Percentiles rank a stretch among this genome's conserved stretches.
Evolutionary conservation across 129 eudicot genomes (phyloP).

Genomic region (Gnaphalium uliginosum): DNA sequence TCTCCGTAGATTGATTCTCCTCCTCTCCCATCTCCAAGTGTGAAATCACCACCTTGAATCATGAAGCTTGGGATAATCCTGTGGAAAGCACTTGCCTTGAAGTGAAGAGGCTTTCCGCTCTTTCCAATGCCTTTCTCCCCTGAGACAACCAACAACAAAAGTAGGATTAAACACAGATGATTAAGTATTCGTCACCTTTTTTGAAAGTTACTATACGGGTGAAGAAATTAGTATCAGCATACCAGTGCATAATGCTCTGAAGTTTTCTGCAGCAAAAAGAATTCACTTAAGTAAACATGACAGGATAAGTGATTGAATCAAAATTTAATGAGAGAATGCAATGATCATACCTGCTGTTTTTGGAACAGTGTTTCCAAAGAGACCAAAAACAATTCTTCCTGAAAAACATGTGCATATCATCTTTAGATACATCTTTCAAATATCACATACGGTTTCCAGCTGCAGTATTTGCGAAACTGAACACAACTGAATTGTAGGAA

Average conservation of each 20-base stretch:
- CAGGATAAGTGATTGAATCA: not conserved
- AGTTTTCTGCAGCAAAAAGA: constrained; percentile 62
- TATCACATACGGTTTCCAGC: not conserved
- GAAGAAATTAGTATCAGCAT: constrained; percentile 12
- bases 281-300: constrained; percentile 5
- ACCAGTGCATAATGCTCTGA: constrained; percentile 97
- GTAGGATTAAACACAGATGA: not conserved
- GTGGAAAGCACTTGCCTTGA: constrained; percentile 86
- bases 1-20: constrained; percentile 96
- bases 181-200: not conserved
- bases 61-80: constrained; percentile 91
- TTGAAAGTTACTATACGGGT: not conserved
- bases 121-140: constrained; percentile 93
- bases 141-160: constrained; percentile 26
- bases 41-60: constrained; percentile 98
- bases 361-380: constrained; percentile 92
- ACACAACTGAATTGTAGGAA: not conserved
- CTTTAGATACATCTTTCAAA: not conserved
- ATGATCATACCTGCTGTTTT: constrained; percentile 76
- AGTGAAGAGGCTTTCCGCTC: constrained; percentile 82
- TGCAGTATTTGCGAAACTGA: not conserved
- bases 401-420: constrained; percentile 31
- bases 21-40: constrained; percentile 87
- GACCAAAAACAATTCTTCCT: constrained; percentile 95
- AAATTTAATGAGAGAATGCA: not conserved